Base-by-base conservation (phyloP, 2,329 filamentous ascomycete genomes). In the Fonsecaea pedrosoi region DNA sequence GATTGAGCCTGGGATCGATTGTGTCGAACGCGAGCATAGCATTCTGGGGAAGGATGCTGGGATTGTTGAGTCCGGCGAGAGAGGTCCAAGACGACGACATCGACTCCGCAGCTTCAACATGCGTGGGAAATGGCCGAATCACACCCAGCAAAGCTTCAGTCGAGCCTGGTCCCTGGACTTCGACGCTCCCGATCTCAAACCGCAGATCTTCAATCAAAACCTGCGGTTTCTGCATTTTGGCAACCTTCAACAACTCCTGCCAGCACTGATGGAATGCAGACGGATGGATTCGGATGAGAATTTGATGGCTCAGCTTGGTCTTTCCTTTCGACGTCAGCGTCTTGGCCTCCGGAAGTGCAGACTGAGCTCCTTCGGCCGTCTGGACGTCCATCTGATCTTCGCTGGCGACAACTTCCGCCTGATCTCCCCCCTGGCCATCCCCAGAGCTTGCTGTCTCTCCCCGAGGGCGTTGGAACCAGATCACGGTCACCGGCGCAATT, bases 261-360 rank as follows among this genome's bases (percentile, higher is more conserved):
- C 89, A 91, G 1, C 89, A 75, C 66, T 89, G 85, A 55, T 88
- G 75, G 74, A 91, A 79, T 78, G 90, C 90, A 21, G 93, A 90
- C 1, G 95, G 95, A 76, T 98, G 94, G 1, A 94, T 81, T 62
- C 94, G 85, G 60, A 97, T 78, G 64, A 94, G 87, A 0, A 92
- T 75, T 68, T 83, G 85, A 59, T 83, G 82, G 72, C 81, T 84
- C 25, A 74, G 66, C 65, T 78, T 77, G 79, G 78, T 70, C 40
- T 71, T 70, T 2, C 73, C 68, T 37, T 67, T 59, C n/a, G 21
- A 55, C 12, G 55, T 15, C 12, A 37, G 30, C 48, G n/a, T n/a
- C 1, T 38, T 48, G 30, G 25, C n/a, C 37, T 58, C 30, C 1
- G 55, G 15, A 30, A 21, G 8, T 18, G n/a, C 9, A 58, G 55